phyloP scores from a whole-genome alignment of 2,329 filamentous ascomycete genomes.

The Leptographium procerum region DNA sequence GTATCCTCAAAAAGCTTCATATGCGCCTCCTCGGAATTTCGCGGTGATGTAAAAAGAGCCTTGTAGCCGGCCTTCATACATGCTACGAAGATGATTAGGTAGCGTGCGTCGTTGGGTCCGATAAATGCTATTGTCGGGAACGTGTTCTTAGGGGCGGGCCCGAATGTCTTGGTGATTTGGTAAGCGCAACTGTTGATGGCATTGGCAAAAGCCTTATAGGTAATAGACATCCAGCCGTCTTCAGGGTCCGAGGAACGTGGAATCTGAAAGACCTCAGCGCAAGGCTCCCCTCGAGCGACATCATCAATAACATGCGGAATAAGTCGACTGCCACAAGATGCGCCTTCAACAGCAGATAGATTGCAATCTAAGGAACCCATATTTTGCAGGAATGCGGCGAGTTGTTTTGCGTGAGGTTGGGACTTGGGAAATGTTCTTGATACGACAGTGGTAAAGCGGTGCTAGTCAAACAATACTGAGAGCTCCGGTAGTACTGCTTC shows the following conservation, averaged over 20 bases:
- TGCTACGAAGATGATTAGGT: constrained; percentile 15
- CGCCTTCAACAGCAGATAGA: background rate
- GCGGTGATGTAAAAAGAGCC: constrained; percentile 22
- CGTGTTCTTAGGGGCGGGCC: background rate
- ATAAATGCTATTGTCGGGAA: constrained; percentile 33
- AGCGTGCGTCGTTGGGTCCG: constrained; percentile 24
- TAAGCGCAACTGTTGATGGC: constrained; percentile 10
- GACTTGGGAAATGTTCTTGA: background rate
- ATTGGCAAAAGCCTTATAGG: constrained; percentile 7
- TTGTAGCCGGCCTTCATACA: constrained; percentile 23
- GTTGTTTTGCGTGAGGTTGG: background rate
- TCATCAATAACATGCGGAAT: constrained; percentile 4
- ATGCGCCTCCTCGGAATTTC: constrained; percentile 33
- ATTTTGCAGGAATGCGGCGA: background rate
- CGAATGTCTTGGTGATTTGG: background rate
- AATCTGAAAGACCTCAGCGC: constrained; percentile 2
- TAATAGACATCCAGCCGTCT: constrained; percentile 5
- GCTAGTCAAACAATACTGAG: background rate
- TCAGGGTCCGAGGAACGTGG: constrained; percentile 4
- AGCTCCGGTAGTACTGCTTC: background rate
- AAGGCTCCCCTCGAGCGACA: background rate
- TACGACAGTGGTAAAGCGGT: background rate
- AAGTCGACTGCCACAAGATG: background rate
- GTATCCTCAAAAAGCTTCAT: constrained; percentile 32
- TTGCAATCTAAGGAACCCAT: background rate